phyloP scores from a whole-genome alignment of 495 filamentous ascomycete species.

The Penicillium robsamsonii region DNA sequence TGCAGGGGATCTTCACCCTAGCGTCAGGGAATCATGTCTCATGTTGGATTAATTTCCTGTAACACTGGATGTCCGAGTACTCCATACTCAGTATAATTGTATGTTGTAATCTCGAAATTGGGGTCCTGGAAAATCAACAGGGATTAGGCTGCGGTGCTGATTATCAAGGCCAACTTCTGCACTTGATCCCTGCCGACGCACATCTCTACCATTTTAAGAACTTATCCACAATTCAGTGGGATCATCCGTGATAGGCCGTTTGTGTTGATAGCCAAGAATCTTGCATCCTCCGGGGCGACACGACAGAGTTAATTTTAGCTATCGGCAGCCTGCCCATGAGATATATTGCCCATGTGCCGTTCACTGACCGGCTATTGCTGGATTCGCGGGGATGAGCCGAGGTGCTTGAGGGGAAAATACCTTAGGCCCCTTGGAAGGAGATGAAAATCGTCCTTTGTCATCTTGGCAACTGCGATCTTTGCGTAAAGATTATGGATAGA shows the following conservation, averaged over 20 bases:
- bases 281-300: background rate
- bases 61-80: background rate
- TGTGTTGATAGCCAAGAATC: conserved; percentile 8
- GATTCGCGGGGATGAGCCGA: background rate
- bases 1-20: background rate
- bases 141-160: background rate
- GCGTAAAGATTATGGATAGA: background rate
- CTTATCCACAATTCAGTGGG: background rate
- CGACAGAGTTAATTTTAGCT: conserved; percentile 3
- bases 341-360: background rate
- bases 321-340: background rate
- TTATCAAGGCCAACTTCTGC: conserved; percentile 2
- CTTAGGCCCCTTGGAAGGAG: background rate
- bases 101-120: conserved; percentile 2
- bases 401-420: conserved; percentile 10
- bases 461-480: background rate
- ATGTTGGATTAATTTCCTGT: background rate
- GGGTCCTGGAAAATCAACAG: conserved; percentile 4
- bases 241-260: background rate
- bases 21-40: background rate
- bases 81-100: background rate
- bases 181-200: conserved; percentile 3
- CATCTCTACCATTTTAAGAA: conserved; percentile 8
- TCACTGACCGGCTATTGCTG: background rate
- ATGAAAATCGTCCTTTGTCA: background rate